These are phyloP conservation scores for Wickerhamomyces bovis DNA, from an alignment of 805 yeast species.

Conservation along the genomic window DNA sequence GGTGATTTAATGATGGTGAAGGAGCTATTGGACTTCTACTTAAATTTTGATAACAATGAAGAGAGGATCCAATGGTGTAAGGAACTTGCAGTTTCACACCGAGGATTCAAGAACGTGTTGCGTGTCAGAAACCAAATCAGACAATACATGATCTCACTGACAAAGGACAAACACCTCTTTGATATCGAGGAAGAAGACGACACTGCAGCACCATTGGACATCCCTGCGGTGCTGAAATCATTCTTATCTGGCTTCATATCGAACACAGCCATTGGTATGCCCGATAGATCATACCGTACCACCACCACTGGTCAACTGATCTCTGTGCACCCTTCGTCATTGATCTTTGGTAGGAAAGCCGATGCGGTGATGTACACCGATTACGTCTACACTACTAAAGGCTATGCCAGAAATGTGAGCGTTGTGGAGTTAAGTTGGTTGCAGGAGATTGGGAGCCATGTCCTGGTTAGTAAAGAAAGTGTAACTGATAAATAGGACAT, in stretches of 20 bases:
- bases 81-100: conserved; percentile 64
- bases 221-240: conserved; percentile 60
- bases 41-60: conserved; percentile 34
- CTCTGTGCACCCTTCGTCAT: conserved; percentile 85
- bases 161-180: conserved; percentile 30
- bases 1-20: conserved; percentile 85
- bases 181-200: conserved; percentile 8
- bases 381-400: conserved; percentile 87
- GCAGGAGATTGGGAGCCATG: conserved; percentile 47
- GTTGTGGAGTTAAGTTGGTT: conserved; percentile 80
- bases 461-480: conserved; percentile 5
- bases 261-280: conserved; percentile 90
- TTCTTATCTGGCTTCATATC: conserved; percentile 80
- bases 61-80: conserved; percentile 82
- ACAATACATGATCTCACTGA: conserved; percentile 53
- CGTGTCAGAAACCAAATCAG: conserved; percentile 71
- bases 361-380: conserved; percentile 94
- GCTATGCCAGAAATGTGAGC: conserved; percentile 87
- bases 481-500: background rate
- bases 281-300: conserved; percentile 89
- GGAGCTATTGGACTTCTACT: conserved; percentile 61
- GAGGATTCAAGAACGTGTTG: conserved; percentile 74
- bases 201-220: conserved; percentile 34
- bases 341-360: conserved; percentile 71
- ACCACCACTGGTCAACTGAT: conserved; percentile 78